Base-by-base conservation (phyloP, 2,329 filamentous ascomycete genomes). In the Colletotrichum musicola region DNA sequence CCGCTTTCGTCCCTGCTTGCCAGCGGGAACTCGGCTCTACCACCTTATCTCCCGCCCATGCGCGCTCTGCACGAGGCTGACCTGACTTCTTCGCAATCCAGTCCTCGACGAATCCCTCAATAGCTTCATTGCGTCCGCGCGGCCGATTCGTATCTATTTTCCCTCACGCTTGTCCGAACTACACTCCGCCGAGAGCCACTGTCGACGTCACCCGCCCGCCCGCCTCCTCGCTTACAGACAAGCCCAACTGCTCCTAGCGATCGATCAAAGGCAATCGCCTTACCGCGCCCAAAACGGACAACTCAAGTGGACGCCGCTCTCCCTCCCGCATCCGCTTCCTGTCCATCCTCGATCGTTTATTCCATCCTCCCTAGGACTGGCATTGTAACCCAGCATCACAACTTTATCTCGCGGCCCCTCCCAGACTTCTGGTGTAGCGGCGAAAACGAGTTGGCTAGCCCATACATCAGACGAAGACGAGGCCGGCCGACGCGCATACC, bases 361-460 rank as follows among this genome's bases (percentile, higher is more conserved):
- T 84, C 74, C 85, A 88, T 73, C 86, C 86, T 80, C 86, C 85
- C 71, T 88, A 87, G 75, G 46, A 54, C 57, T 35, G 56, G 22
- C 50, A 64, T 54, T 47, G 64, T 58, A 60, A 44, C 35, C 27
- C 42, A 61, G 27, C 65, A 62, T 49, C 44, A n/a, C 42, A 55
- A 62, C 18, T 57, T 59, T 53, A 57, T 46, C 53, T 27, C 42
- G 30, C 30, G 56, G 59, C 35, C 27, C 67, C 57, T 67, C 63
- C 63, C 57, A 69, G 50, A 67, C 46, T 42, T 46, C 22, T 38
- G 67, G 50, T 63, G 67, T 54, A 68, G 63, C 61, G 62, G 72
- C 73, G 72, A 68, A 35, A 63, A 73, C 72, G 67, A 69, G 61
- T 56, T 71, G 58, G 58, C 64, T 58, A 71, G 71, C 65, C 71